phyloP scores from a whole-genome alignment of 108 stramenopile genomes.

The Aurantiochytrium sp. region DNA sequence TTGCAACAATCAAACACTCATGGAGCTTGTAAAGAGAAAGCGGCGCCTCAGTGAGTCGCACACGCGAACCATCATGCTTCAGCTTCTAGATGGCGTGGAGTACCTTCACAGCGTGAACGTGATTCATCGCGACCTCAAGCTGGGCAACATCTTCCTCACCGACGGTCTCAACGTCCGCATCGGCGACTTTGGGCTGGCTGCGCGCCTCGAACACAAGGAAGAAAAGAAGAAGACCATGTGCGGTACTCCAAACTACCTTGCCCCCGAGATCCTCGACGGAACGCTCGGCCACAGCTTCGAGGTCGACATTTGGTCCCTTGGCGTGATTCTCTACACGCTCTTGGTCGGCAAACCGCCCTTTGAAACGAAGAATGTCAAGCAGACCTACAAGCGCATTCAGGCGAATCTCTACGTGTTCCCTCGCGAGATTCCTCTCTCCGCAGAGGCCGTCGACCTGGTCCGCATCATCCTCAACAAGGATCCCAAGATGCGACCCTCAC shows the following conservation, averaged over 20 bases:
- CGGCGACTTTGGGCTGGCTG: constrained; percentile 94
- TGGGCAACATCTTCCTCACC: constrained; percentile 93
- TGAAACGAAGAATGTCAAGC: constrained; percentile 93
- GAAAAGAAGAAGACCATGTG: constrained; percentile 93
- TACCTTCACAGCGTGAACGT: constrained; percentile 83
- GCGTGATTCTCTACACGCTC: constrained; percentile 90
- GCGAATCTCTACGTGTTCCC: constrained; percentile 88
- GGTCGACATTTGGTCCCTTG: constrained; percentile 95
- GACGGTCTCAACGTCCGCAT: constrained; percentile 26
- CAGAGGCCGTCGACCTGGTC: constrained; percentile 71
- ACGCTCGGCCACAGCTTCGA: constrained; percentile 26
- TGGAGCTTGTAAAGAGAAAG: constrained; percentile 18
- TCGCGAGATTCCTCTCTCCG: constrained; percentile 57
- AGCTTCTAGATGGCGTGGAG: constrained; percentile 72
- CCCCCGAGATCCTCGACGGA: constrained; percentile 90
- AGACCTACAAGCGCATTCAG: constrained; percentile 90
- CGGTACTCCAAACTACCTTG: constrained; percentile 99
- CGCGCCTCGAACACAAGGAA: constrained; percentile 64
- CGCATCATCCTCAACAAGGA: constrained; percentile 75
- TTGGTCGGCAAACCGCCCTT: constrained; percentile 94
- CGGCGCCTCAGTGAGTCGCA: constrained; percentile 69
- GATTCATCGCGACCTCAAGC: constrained; percentile 96
- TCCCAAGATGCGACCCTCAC: constrained; percentile 69
- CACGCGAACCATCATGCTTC: constrained; percentile 62
- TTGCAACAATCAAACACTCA: constrained; percentile 73